Conservation (phyloP, 345 rosid genomes). For the Camelina hispida region DNA sequence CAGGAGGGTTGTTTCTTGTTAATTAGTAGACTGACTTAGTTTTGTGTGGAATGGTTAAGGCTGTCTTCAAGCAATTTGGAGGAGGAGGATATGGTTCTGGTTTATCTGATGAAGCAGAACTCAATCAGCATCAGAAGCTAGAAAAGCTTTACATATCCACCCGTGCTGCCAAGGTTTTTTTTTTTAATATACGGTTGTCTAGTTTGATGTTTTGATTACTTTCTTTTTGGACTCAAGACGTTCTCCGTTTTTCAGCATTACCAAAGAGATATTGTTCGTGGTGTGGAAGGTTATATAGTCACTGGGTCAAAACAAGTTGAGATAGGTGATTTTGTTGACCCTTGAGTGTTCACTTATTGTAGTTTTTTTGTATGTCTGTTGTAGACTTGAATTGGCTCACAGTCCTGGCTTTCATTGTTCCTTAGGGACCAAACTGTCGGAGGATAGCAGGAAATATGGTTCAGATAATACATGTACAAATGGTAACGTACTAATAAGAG, state of each 20-base stretch:
- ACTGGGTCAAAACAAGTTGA: slow-evolving; percentile 96
- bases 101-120: slow-evolving; percentile 80
- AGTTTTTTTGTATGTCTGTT: neutral
- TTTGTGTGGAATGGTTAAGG: slow-evolving; percentile 51
- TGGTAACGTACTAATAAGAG: slow-evolving; percentile 76
- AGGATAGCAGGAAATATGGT: slow-evolving; percentile 93
- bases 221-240: slow-evolving; percentile 11
- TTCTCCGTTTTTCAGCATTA: slow-evolving; percentile 69
- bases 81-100: slow-evolving; percentile 79
- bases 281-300: slow-evolving; percentile 94
- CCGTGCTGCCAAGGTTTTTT: slow-evolving; percentile 83
- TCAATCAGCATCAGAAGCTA: slow-evolving; percentile 88
- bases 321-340: slow-evolving; percentile 60
- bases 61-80: slow-evolving; percentile 96
- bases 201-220: slow-evolving; percentile 1
- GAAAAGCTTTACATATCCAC: slow-evolving; percentile 96
- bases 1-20: neutral
- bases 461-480: slow-evolving; percentile 90
- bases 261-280: slow-evolving; percentile 96
- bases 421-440: slow-evolving; percentile 85
- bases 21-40: slow-evolving; percentile 11
- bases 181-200: slow-evolving; percentile 4
- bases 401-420: slow-evolving; percentile 26
- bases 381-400: slow-evolving; percentile 5
- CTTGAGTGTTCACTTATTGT: neutral